Conservation (phyloP, 345 rosid genomes). For the Rhizophora apiculata region DNA sequence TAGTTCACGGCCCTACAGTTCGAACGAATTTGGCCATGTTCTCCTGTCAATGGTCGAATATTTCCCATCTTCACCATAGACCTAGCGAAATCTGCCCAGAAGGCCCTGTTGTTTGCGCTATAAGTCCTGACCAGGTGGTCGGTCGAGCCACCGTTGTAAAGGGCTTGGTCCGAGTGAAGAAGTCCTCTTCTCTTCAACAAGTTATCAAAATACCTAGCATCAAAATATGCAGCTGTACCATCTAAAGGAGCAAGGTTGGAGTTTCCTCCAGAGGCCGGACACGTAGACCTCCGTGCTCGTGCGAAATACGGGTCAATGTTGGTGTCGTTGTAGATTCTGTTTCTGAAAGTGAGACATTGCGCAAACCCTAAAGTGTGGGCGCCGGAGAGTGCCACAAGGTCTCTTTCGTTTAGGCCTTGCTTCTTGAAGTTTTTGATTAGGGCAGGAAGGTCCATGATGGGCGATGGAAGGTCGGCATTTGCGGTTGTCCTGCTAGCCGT, state of each 20-base stretch:
- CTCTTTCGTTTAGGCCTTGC: slow-evolving; percentile 39
- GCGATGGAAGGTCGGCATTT: slow-evolving; percentile 27
- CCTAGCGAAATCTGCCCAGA: slow-evolving; percentile 33
- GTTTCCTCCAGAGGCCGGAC: slow-evolving; percentile 32
- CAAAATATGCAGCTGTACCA: slow-evolving; percentile 30
- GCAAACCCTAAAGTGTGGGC: slow-evolving; percentile 52
- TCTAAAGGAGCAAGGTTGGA: slow-evolving; percentile 37
- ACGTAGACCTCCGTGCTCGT: slow-evolving; percentile 14
- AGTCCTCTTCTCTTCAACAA: slow-evolving; percentile 39
- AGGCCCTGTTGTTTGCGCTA: slow-evolving; percentile 12
- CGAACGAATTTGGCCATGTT: slow-evolving; percentile 39
- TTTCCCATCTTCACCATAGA: slow-evolving; percentile 61
- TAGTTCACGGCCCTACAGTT: slow-evolving; percentile 31
- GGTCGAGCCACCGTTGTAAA: slow-evolving; percentile 38
- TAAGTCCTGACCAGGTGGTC: slow-evolving; percentile 32
- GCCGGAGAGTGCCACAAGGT: slow-evolving; percentile 51
- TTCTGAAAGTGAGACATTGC: slow-evolving; percentile 26
- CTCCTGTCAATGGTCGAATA: slow-evolving; percentile 41
- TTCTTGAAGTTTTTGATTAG: slow-evolving; percentile 35
- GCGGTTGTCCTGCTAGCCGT: slow-evolving; percentile 18
- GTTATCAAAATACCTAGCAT: slow-evolving; percentile 30
- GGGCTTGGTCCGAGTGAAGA: slow-evolving; percentile 46
- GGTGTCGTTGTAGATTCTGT: slow-evolving; percentile 35
- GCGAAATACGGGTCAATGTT: slow-evolving; percentile 40
- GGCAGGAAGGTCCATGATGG: slow-evolving; percentile 27